Evolutionary conservation across 805 yeast species (phyloP), one percentile per base, ranked within the genome.

Genomic region (Yarrowia hollandica): DNA sequence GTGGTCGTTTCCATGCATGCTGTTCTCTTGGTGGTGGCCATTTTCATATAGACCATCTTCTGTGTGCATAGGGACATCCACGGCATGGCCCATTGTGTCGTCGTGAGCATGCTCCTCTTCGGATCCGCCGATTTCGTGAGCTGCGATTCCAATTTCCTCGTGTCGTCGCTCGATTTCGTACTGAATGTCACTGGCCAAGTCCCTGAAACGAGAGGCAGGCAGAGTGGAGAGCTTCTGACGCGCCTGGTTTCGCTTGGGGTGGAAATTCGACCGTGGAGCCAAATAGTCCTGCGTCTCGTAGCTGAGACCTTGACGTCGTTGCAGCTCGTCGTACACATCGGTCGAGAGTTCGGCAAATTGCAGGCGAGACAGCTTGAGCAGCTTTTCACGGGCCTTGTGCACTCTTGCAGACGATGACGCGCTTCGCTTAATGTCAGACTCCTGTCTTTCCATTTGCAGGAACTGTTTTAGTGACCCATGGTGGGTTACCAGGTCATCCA

Each of bases 231-330:
- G 79, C 73, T 91, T 92, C 71, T 88, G 88, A 66, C 99, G 80
- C 1, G 99, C 98, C 71, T 90, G 96, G 69, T 94, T 95, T 68
- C 99, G 81, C 69, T 90, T 91, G 39, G 96, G 91, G 71, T 94
- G 99, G 73, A 89, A 90, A 16, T 79, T 78, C 6, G 81, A 77
- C 66, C 82, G 82, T 5, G 96, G 91, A 35, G 83, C 76, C 57
- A 92, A 76, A 66, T 79, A 83, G 12, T 30, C 44, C 16, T 61
- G 34, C 80, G 62, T 35, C 39, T 60, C 11, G 62, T 63, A 64
- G 77, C 81, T 38, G 81, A 79, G 28, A 5, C 55, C 55, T 16
- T 31, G 55, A 63, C 99, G 79, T 68, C 99, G 81, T 66, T 83
- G 82, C 62, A 94, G 75, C 72, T 94, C 99, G 72, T 94, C 99